Percentiles rank a stretch among this genome's conserved stretches.
Conservation (phyloP, 495 filamentous ascomycete species). For the Penicillium canariense region DNA sequence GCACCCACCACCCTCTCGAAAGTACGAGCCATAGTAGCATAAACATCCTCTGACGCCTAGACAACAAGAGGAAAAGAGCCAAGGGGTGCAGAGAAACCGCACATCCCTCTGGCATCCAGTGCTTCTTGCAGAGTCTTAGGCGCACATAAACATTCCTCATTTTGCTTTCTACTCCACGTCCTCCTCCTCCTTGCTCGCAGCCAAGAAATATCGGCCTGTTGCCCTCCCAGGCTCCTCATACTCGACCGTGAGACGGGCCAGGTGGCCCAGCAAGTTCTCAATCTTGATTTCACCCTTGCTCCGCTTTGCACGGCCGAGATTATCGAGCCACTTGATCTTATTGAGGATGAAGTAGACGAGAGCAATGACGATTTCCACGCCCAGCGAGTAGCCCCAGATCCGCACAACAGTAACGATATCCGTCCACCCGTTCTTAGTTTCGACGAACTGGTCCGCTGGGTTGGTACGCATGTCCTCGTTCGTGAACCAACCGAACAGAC, state of each 20-base stretch:
- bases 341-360: constrained; percentile 73
- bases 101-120: neutral
- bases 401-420: constrained; percentile 75
- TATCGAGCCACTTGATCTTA: constrained; percentile 61
- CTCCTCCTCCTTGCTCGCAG: constrained; percentile 45
- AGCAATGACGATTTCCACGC: constrained; percentile 71
- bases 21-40: neutral
- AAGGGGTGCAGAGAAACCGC: neutral
- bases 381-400: constrained; percentile 74
- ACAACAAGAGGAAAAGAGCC: neutral
- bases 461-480: constrained; percentile 45
- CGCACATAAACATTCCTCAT: neutral
- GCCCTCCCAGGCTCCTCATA: constrained; percentile 57
- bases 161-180: constrained; percentile 33
- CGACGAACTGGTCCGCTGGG: constrained; percentile 39
- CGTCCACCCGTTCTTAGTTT: constrained; percentile 60
- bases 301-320: constrained; percentile 69
- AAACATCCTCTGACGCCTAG: neutral
- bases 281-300: constrained; percentile 66
- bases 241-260: constrained; percentile 66
- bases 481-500: constrained; percentile 69
- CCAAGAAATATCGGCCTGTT: constrained; percentile 37
- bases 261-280: constrained; percentile 70
- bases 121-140: neutral
- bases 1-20: neutral